Percentiles rank a stretch among this genome's conserved stretches.
Evolutionary conservation across 176 grass and related monocot genomes (phyloP).

Genomic region (Pontederia paniculata): DNA sequence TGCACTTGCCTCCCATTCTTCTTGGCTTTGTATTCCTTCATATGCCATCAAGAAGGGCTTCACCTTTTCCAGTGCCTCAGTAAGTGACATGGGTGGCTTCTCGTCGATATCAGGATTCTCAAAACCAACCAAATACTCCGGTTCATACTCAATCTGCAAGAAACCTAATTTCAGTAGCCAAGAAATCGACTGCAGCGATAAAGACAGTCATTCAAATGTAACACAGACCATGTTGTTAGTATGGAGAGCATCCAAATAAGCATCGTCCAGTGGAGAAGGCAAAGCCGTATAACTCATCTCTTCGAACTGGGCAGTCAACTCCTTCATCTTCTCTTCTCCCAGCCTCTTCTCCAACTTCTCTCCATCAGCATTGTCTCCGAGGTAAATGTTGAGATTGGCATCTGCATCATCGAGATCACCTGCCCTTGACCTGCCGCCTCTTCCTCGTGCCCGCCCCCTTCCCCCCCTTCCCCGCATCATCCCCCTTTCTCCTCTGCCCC

Average conservation of each 20-base stretch:
- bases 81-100: constrained; percentile 74
- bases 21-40: constrained; percentile 66
- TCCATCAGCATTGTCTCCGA: constrained; percentile 34
- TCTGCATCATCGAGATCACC: not conserved
- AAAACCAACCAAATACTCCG: constrained; percentile 56
- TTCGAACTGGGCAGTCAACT: constrained; percentile 34
- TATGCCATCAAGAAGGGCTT: constrained; percentile 83
- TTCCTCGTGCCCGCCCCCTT: constrained; percentile 5
- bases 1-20: constrained; percentile 81
- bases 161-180: constrained; percentile 16
- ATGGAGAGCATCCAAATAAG: constrained; percentile 31
- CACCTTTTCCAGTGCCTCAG: constrained; percentile 52
- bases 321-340: constrained; percentile 43
- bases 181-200: not conserved
- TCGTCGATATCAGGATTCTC: constrained; percentile 69
- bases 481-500: constrained; percentile 13
- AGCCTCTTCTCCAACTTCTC: constrained; percentile 49
- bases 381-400: not conserved
- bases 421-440: not conserved
- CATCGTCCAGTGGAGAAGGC: constrained; percentile 27
- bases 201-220: not conserved
- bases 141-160: constrained; percentile 74
- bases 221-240: constrained; percentile 50
- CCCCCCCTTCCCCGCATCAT: constrained; percentile 14
- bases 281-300: constrained; percentile 23